Conservation (phyloP, 345 rosid genomes). For the Arabidopsis arenosa region DNA sequence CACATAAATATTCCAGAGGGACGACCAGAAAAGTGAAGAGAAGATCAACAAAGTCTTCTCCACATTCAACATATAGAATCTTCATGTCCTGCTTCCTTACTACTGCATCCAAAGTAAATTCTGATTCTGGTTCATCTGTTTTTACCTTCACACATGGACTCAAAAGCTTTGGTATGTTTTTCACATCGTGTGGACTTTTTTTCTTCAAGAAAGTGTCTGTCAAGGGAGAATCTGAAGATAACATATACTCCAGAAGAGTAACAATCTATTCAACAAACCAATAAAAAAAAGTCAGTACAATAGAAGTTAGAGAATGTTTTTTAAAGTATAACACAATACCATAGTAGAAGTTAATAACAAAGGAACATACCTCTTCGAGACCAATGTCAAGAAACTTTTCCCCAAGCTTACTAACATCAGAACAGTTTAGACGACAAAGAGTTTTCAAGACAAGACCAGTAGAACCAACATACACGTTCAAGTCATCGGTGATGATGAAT, state of each 20-base stretch:
- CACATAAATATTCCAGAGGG: neutral
- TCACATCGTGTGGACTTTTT: neutral
- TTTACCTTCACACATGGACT: neutral
- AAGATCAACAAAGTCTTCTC: constrained; percentile 32
- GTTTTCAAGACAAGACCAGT: constrained; percentile 7
- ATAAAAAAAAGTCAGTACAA: neutral
- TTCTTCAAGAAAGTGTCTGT: constrained; percentile 35
- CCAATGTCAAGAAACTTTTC: constrained; percentile 30
- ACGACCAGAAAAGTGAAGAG: constrained; percentile 20
- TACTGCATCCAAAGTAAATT: constrained; percentile 8
- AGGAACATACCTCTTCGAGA: constrained; percentile 8
- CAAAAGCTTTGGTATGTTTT: neutral
- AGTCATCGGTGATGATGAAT: constrained; percentile 37
- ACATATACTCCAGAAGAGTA: neutral
- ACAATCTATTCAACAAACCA: constrained; percentile 5
- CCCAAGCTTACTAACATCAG: constrained; percentile 28
- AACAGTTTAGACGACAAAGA: neutral
- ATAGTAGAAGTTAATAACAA: neutral
- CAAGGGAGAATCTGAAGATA: constrained; percentile 36
- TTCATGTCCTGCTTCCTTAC: constrained; percentile 21
- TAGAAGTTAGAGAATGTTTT: neutral
- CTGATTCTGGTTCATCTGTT: constrained; percentile 1
- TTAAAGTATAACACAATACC: too few relatives aligned
- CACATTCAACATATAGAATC: constrained; percentile 6
- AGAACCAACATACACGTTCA: constrained; percentile 4